Evolutionary conservation across 257 asterid genomes (phyloP), one percentile per base, ranked within the genome.

Genomic region (Plantago ovata): DNA sequence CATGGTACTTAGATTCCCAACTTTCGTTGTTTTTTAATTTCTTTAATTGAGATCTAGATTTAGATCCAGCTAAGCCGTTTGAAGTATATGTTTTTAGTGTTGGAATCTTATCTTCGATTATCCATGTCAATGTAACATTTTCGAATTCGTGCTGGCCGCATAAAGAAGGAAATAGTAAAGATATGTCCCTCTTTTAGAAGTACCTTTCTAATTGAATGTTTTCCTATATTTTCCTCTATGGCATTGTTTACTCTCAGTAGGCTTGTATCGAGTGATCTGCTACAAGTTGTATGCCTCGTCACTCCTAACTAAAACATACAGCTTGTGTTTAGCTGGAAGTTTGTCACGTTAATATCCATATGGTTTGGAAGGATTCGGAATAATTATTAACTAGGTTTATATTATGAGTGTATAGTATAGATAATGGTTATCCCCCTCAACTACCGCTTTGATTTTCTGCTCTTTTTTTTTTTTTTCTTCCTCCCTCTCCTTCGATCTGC

Each of bases 281-380:
- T 58, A 50, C 38, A 48, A 49, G 38, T 63, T 46, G 38, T 47
- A 54, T 58, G 22, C 56, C 44, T 63, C 18, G 42, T 49, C 48
- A 61, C 70, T 53, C 54, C 54, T 38, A 67, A 72, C 56, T 66
- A 62, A 67, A 58, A 47, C 68, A 63, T 69, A 79, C 88, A 76
- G 83, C 77, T 77, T 77, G 77, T 73, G 42, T 63, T 52, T 62
- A 68, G 88, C 94, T 82, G 83, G 84, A 67, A 62, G 66, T 66
- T 78, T 75, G 75, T 84, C 72, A 23, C 63, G 69, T 71, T 77
- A 54, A 65, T 79, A 70, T 62, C 58, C 61, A 69, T 56, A 22
- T 36, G 12, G 49, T 61, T 74, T 64, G 59, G 74, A 62, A 9
- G 13, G 51, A 62, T 54, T 58, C 53, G 52, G 62, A 46, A 41